Evolutionary conservation across 2,329 filamentous ascomycete genomes (phyloP).

Genomic region (Phyllosticta citribraziliensis): DNA sequence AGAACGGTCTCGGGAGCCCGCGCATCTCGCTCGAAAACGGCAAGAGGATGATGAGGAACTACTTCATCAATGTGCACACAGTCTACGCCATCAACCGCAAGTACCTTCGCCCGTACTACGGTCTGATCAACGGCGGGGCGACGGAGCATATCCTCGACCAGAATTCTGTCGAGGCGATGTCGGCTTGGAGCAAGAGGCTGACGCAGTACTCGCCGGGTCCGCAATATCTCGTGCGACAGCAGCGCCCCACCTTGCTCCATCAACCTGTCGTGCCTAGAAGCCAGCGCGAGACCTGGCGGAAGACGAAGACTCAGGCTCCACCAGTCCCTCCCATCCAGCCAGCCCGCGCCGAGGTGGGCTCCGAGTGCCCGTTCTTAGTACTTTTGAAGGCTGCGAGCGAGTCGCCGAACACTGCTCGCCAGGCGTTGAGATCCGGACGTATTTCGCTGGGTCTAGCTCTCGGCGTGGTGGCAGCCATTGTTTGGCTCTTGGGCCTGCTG

Average conservation of each 20-base stretch:
- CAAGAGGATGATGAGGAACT: slow-evolving; percentile 21
- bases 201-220: slow-evolving; percentile 20
- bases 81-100: slow-evolving; percentile 25
- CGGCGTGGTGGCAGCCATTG: background rate
- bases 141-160: background rate
- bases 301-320: background rate
- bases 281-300: background rate
- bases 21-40: slow-evolving; percentile 14
- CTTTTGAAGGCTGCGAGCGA: background rate
- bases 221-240: slow-evolving; percentile 13
- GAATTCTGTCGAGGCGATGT: slow-evolving; percentile 17
- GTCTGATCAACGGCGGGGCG: background rate
- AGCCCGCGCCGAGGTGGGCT: background rate
- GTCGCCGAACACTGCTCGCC: background rate
- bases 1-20: background rate
- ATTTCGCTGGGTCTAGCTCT: background rate
- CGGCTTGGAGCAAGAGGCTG: slow-evolving; percentile 19
- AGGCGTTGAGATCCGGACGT: background rate
- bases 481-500: background rate
- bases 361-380: background rate
- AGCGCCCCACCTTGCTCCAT: background rate
- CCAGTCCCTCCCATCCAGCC: background rate
- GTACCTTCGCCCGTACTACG: background rate
- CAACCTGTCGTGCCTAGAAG: background rate
- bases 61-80: slow-evolving; percentile 25